A percentile compares a stretch with the other conserved stretches of the same genome.
phyloP scores from a whole-genome alignment of 2,329 filamentous ascomycete species.

The Penicillium psychrosexuale region DNA sequence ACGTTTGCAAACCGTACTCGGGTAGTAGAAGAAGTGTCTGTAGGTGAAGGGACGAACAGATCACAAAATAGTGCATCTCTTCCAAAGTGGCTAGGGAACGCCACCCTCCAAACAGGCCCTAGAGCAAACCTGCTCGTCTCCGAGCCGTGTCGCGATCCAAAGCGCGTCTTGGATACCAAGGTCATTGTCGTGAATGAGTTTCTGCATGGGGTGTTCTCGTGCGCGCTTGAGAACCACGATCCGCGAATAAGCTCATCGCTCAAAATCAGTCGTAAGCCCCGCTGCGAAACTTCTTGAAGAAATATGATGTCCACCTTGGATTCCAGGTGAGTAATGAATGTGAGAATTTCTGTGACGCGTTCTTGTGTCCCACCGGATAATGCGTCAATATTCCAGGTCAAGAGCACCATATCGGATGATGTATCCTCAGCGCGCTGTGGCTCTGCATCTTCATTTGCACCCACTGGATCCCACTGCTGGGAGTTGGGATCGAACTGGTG shows the following conservation, averaged over 20 bases:
- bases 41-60: slow-evolving; percentile 4
- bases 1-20: slow-evolving; percentile 39
- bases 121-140: slow-evolving; percentile 14
- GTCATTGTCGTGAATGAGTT: slow-evolving; percentile 23
- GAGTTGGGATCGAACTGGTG: background rate
- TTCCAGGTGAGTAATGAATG: background rate
- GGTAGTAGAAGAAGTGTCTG: background rate
- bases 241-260: slow-evolving; percentile 5
- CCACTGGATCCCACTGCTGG: background rate
- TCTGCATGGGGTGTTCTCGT: slow-evolving; percentile 21
- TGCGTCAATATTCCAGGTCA: slow-evolving; percentile 19
- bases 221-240: slow-evolving; percentile 10
- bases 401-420: background rate
- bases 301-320: slow-evolving; percentile 10
- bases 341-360: slow-evolving; percentile 11
- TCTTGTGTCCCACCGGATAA: background rate
- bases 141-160: slow-evolving; percentile 16
- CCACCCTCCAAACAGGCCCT: slow-evolving; percentile 34
- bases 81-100: slow-evolving; percentile 30
- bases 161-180: slow-evolving; percentile 1
- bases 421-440: background rate
- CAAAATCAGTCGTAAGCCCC: slow-evolving; percentile 9
- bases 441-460: background rate
- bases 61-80: slow-evolving; percentile 11
- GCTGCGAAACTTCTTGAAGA: slow-evolving; percentile 13